Conservation (phyloP, 306 rosid genomes). For the Prunus mume region DNA sequence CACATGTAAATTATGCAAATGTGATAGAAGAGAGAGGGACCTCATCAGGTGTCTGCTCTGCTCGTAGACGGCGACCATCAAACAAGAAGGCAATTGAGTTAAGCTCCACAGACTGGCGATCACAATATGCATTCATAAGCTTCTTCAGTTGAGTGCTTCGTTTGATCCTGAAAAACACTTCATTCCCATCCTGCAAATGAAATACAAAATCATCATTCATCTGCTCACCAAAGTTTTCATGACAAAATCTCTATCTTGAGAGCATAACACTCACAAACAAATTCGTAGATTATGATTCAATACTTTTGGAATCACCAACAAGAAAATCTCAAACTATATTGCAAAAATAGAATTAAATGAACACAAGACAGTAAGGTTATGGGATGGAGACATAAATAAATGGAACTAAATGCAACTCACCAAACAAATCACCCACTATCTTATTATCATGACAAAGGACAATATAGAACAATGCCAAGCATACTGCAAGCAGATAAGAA, state of each 20-base stretch:
- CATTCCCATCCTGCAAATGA: conserved; percentile 35
- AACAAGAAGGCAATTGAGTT: conserved; percentile 56
- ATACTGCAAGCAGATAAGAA: not conserved
- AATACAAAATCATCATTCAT: not conserved
- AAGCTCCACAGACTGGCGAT: conserved; percentile 55
- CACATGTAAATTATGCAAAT: too few relatives aligned
- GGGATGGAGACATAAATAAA: too few relatives aligned
- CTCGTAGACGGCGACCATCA: conserved; percentile 66
- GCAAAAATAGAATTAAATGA: not conserved
- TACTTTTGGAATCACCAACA: not conserved
- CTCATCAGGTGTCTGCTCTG: conserved; percentile 77
- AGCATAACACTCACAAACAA: not conserved
- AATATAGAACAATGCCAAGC: not conserved
- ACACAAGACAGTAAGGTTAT: not conserved
- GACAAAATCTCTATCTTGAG: not conserved
- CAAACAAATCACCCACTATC: not conserved
- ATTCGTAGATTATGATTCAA: not conserved
- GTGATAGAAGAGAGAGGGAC: conserved; percentile 21
- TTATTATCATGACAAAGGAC: not conserved
- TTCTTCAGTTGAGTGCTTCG: conserved; percentile 69
- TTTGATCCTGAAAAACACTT: conserved; percentile 64
- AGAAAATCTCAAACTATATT: not conserved
- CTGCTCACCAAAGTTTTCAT: not conserved
- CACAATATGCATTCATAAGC: conserved; percentile 78
- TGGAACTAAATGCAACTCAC: not conserved